These are phyloP conservation scores for Lachnellula hyalina DNA, from an alignment of 2,329 filamentous ascomycete genomes.

Conservation along the genomic window DNA sequence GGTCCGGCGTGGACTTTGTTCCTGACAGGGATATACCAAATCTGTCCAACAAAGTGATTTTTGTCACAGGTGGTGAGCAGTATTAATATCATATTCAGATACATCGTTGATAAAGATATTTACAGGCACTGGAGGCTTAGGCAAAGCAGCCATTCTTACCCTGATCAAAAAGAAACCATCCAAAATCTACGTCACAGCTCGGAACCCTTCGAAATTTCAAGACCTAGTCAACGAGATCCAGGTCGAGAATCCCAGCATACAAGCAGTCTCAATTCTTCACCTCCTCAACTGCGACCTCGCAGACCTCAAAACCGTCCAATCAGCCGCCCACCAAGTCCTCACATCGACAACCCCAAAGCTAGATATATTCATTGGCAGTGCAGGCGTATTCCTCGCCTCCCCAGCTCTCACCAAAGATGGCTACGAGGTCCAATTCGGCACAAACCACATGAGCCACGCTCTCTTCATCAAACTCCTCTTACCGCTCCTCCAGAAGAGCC, in stretches of 20 bases:
- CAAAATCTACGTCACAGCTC: neutral
- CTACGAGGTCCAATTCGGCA: slow-evolving; percentile 45
- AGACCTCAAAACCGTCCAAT: slow-evolving; percentile 35
- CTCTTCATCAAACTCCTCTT: slow-evolving; percentile 37
- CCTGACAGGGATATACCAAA: slow-evolving; percentile 29
- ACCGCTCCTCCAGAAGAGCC: slow-evolving; percentile 21
- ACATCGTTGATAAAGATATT: neutral
- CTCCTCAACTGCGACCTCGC: slow-evolving; percentile 36
- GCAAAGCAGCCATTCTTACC: neutral
- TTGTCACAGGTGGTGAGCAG: slow-evolving; percentile 38
- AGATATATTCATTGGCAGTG: slow-evolving; percentile 42
- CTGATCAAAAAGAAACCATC: neutral
- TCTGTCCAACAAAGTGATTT: slow-evolving; percentile 35
- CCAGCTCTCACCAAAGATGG: slow-evolving; percentile 37
- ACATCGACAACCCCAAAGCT: slow-evolving; percentile 31
- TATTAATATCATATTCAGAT: neutral
- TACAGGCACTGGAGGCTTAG: neutral
- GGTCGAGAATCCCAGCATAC: neutral
- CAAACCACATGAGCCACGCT: slow-evolving; percentile 45
- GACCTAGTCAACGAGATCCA: slow-evolving; percentile 13
- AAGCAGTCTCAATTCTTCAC: slow-evolving; percentile 1
- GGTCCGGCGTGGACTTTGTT: neutral
- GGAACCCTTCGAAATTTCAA: slow-evolving; percentile 7
- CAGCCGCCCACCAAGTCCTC: slow-evolving; percentile 36
- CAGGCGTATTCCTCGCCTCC: slow-evolving; percentile 37